A percentile compares a stretch with the other conserved stretches of the same genome.
These are phyloP conservation scores for Mycena epipterygia DNA, from an alignment of 768 basidiomycete species.

Conservation along the genomic window DNA sequence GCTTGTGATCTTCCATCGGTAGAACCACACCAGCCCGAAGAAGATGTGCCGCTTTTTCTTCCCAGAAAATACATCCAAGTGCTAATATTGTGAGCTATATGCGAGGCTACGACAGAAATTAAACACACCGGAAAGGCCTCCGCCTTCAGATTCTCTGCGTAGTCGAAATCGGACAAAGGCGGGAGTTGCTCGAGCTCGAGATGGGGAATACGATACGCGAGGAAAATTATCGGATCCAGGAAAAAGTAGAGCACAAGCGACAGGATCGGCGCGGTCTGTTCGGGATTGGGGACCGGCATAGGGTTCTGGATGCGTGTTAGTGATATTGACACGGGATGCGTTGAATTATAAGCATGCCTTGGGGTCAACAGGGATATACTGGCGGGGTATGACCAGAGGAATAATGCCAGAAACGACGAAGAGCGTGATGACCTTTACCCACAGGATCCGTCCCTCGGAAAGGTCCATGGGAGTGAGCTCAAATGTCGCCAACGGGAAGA, in stretches of 20 bases:
- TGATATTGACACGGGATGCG: background rate
- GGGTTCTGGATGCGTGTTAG: slow-evolving; percentile 46
- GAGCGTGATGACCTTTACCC: slow-evolving; percentile 63
- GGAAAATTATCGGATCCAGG: slow-evolving; percentile 65
- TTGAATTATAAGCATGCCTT: slow-evolving; percentile 50
- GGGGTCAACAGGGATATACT: slow-evolving; percentile 67
- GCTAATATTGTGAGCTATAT: background rate
- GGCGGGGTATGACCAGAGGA: slow-evolving; percentile 67
- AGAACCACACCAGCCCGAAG: slow-evolving; percentile 58
- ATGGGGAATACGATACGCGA: slow-evolving; percentile 58
- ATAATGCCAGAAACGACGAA: slow-evolving; percentile 58
- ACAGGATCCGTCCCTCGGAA: slow-evolving; percentile 60
- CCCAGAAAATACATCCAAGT: slow-evolving; percentile 27
- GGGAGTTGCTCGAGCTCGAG: slow-evolving; percentile 68
- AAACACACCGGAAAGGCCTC: slow-evolving; percentile 47
- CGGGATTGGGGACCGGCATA: slow-evolving; percentile 50
- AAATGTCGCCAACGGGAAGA: slow-evolving; percentile 72
- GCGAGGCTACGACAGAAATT: slow-evolving; percentile 35
- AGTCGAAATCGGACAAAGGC: slow-evolving; percentile 73
- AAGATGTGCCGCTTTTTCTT: slow-evolving; percentile 44
- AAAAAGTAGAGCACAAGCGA: slow-evolving; percentile 62
- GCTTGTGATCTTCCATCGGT: slow-evolving; percentile 39
- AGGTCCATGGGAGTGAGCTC: slow-evolving; percentile 59
- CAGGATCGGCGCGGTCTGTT: slow-evolving; percentile 65
- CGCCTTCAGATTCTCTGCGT: slow-evolving; percentile 40